phyloP scores from a whole-genome alignment of 2,329 filamentous ascomycete species.

The Ascocoryne sarcoides region DNA sequence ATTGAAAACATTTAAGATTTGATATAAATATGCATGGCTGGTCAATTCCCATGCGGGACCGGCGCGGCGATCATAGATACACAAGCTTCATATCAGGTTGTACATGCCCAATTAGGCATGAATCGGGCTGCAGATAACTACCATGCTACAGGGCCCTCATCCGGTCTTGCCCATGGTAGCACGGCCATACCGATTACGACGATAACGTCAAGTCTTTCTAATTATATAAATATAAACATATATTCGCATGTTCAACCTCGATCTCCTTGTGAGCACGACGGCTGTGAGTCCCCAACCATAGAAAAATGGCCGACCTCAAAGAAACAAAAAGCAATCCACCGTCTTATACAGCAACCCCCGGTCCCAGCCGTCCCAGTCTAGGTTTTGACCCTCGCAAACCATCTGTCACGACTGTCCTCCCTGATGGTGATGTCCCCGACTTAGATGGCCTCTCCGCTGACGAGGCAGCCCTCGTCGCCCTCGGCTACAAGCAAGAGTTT shows the following conservation, averaged over 20 bases:
- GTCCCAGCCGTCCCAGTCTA: no score
- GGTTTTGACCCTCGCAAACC: constrained; percentile 15
- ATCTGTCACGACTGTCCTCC: constrained; percentile 42
- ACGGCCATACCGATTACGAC: background rate
- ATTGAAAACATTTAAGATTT: no score
- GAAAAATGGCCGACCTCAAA: constrained; percentile 5
- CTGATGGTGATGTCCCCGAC: constrained; percentile 38
- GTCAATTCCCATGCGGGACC: no score
- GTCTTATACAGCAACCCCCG: constrained; percentile 2
- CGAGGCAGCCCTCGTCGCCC: constrained; percentile 51
- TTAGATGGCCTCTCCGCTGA: constrained; percentile 40
- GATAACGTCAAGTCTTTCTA: background rate
- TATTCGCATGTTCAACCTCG: background rate
- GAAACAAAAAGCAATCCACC: constrained; percentile 8
- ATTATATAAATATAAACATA: background rate
- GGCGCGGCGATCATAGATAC: no score
- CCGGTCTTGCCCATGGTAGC: constrained; percentile 28
- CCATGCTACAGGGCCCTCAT: constrained; percentile 27
- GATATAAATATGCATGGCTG: no score
- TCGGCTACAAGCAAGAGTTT: constrained; percentile 47
- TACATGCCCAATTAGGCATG: constrained; percentile 12
- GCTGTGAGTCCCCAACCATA: constrained; percentile 6
- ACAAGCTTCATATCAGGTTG: no score
- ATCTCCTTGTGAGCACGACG: background rate
- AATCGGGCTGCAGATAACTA: constrained; percentile 14